These are phyloP conservation scores for Sicyos baderoa DNA, from an alignment of 306 rosid species.

Conservation along the genomic window DNA sequence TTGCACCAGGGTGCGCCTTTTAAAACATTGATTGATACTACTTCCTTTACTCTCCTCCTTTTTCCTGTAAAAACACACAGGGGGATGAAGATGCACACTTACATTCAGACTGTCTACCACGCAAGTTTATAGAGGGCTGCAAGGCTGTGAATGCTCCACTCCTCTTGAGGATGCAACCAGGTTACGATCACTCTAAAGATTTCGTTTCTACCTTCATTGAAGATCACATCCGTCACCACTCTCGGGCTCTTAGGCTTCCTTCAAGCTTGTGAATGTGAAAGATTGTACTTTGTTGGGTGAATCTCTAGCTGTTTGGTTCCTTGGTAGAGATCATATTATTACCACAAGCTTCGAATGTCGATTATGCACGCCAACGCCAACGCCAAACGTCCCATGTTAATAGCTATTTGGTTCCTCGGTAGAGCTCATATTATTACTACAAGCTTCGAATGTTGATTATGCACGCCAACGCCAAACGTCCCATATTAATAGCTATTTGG, in stretches of 20 bases:
- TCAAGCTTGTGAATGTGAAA: background rate
- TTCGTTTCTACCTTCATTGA: constrained; percentile 83
- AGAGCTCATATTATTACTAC: background rate
- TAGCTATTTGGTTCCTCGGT: constrained; percentile 9
- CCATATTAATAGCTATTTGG: constrained; percentile 15
- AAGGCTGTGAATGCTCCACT: constrained; percentile 54
- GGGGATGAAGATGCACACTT: constrained; percentile 76
- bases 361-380: no score
- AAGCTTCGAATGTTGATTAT: no score
- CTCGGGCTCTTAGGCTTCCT: constrained; percentile 64
- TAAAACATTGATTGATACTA: background rate
- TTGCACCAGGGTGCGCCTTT: no score
- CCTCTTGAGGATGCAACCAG: constrained; percentile 58
- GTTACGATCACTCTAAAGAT: constrained; percentile 75
- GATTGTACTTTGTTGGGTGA: background rate
- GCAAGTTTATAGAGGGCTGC: constrained; percentile 79
- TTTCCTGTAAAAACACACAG: constrained; percentile 28
- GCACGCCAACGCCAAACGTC: no score
- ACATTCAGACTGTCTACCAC: constrained; percentile 59
- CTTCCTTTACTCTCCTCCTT: background rate
- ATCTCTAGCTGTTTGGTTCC: constrained; percentile 4
- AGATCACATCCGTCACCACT: constrained; percentile 90
- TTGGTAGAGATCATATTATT: background rate
- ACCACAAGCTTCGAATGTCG: no score
- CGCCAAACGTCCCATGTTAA: no score